phyloP scores from a whole-genome alignment of 2,329 filamentous ascomycete genomes.

The Biscogniauxia mediterranea region DNA sequence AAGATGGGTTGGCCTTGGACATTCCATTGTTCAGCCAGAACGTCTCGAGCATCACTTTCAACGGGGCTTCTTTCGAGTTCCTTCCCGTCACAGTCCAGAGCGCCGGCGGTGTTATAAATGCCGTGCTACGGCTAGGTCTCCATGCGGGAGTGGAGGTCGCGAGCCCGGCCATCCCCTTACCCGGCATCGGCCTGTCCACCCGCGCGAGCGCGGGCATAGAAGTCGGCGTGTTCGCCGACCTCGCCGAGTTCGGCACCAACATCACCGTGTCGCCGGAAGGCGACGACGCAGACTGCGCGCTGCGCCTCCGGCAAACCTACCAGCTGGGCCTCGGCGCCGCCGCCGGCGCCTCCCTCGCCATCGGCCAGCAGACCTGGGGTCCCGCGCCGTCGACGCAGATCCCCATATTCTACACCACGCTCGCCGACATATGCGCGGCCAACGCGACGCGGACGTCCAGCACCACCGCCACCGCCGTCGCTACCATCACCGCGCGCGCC shows the following conservation, averaged over 20 bases:
- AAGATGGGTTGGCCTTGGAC: conserved; percentile 48
- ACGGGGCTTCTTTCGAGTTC: conserved; percentile 54
- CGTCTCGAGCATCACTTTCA: conserved; percentile 46
- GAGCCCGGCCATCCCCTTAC: conserved; percentile 21
- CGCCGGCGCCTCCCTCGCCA: conserved; percentile 50
- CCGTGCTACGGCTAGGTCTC: conserved; percentile 46
- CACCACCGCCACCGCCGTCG: conserved; percentile 7
- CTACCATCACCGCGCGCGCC: conserved; percentile 3
- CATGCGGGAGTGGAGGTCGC: conserved; percentile 42
- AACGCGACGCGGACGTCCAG: conserved; percentile 21
- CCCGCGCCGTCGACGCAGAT: conserved; percentile 44
- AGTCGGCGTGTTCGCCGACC: conserved; percentile 47
- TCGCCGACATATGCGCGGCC: conserved; percentile 43
- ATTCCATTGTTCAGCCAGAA: conserved; percentile 50
- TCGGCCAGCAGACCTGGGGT: conserved; percentile 48
- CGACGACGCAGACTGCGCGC: conserved; percentile 38
- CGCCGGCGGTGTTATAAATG: conserved; percentile 42
- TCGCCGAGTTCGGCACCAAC: conserved; percentile 54
- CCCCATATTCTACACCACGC: conserved; percentile 52
- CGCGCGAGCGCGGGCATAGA: conserved; percentile 44
- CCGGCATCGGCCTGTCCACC: conserved; percentile 14
- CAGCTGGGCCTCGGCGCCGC: conserved; percentile 51
- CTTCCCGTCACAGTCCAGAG: conserved; percentile 51
- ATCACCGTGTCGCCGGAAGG: conserved; percentile 39
- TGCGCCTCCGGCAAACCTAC: conserved; percentile 50